A percentile compares a stretch with the other conserved stretches of the same genome.
These are phyloP conservation scores for Paraphaeosphaeria minitans DNA, from an alignment of 2,329 filamentous ascomycete species.

Conservation along the genomic window DNA sequence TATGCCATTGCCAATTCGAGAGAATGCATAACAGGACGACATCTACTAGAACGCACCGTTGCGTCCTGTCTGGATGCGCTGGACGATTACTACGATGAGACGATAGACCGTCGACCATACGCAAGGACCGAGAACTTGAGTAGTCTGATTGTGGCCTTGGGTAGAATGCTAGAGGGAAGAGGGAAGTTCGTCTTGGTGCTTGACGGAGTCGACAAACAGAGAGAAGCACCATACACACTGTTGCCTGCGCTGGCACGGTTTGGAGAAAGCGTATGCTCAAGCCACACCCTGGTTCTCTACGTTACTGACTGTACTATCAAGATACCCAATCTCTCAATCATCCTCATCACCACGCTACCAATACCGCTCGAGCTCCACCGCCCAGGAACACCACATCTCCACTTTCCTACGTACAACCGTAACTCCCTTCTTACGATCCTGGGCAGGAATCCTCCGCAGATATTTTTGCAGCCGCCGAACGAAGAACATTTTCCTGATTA, in stretches of 20 bases:
- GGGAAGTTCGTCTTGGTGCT: slow-evolving; percentile 79
- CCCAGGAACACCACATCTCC: slow-evolving; percentile 73
- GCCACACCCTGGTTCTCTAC: not conserved
- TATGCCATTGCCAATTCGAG: slow-evolving; percentile 70
- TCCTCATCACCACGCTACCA: slow-evolving; percentile 78
- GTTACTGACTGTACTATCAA: slow-evolving; percentile 44
- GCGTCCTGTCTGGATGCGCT: slow-evolving; percentile 54
- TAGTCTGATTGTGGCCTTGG: slow-evolving; percentile 74
- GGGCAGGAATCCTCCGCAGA: slow-evolving; percentile 54
- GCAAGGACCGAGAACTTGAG: slow-evolving; percentile 80
- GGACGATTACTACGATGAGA: slow-evolving; percentile 48
- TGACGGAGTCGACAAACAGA: slow-evolving; percentile 84
- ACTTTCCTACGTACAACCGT: slow-evolving; percentile 85
- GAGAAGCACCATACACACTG: slow-evolving; percentile 78
- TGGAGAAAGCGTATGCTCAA: slow-evolving; percentile 71
- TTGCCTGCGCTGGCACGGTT: slow-evolving; percentile 81
- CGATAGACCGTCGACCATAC: slow-evolving; percentile 52
- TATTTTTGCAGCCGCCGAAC: slow-evolving; percentile 48
- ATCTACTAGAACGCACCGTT: slow-evolving; percentile 75
- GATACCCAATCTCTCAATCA: slow-evolving; percentile 77
- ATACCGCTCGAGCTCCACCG: slow-evolving; percentile 71
- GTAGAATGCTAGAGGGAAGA: slow-evolving; percentile 62
- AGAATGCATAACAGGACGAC: slow-evolving; percentile 79
- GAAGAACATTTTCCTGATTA: slow-evolving; percentile 53
- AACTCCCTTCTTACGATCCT: slow-evolving; percentile 79